A percentile compares a stretch with the other conserved stretches of the same genome.
Evolutionary conservation across 2,329 filamentous ascomycete genomes (phyloP).

Genomic region (Curvularia hawaiiensis): DNA sequence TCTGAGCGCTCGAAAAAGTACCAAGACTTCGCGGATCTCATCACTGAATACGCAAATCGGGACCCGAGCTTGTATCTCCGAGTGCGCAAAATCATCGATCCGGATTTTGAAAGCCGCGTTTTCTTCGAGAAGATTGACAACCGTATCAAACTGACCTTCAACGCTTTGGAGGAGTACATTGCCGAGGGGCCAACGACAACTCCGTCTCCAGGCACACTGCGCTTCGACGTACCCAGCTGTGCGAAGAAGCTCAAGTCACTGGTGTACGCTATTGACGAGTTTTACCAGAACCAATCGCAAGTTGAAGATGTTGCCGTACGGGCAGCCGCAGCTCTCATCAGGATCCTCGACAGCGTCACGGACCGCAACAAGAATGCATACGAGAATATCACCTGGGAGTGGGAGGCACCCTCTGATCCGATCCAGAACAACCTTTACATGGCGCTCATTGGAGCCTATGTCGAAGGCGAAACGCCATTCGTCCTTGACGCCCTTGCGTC

Average conservation of each 20-base stretch:
- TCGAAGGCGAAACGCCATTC: constrained; percentile 27
- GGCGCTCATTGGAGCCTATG: constrained; percentile 34
- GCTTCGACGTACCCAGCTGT: constrained; percentile 37
- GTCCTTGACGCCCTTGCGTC: constrained; percentile 36
- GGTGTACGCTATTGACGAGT: constrained; percentile 36
- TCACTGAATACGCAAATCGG: constrained; percentile 34
- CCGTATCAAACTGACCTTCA: constrained; percentile 36
- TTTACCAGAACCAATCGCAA: constrained; percentile 30
- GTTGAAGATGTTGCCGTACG: constrained; percentile 31
- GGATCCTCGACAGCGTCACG: constrained; percentile 41
- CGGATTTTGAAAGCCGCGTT: constrained; percentile 39
- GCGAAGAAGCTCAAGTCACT: constrained; percentile 37
- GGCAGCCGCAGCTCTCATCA: constrained; percentile 39
- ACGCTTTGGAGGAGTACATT: constrained; percentile 40
- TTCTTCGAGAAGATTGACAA: constrained; percentile 45
- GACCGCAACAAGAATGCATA: constrained; percentile 43
- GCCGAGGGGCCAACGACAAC: constrained; percentile 33
- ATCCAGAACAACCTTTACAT: constrained; percentile 41
- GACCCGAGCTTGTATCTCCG: constrained; percentile 36
- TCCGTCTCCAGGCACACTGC: constrained; percentile 26
- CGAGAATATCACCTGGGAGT: constrained; percentile 36
- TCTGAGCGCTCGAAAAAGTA: constrained; percentile 41
- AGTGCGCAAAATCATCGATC: constrained; percentile 37
- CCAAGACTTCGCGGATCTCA: constrained; percentile 36
- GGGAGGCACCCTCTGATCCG: constrained; percentile 31